A percentile compares a stretch with the other conserved stretches of the same genome.
These are phyloP conservation scores for Alternaria conjuncta DNA, from an alignment of 2,329 filamentous ascomycete species.

Conservation along the genomic window DNA sequence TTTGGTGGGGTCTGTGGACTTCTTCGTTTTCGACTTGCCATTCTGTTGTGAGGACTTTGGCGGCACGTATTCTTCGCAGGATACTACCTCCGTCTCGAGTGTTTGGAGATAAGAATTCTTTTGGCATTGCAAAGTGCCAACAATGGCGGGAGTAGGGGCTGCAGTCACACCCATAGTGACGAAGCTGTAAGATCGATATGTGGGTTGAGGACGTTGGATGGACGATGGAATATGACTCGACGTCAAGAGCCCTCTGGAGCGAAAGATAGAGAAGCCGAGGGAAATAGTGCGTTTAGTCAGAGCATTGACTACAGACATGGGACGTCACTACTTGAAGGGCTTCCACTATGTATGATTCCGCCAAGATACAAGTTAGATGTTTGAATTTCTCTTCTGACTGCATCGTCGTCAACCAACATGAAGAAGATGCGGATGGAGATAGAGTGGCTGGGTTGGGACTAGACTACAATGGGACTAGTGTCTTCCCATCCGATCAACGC, in stretches of 20 bases:
- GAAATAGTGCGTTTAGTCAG: conserved; percentile 22
- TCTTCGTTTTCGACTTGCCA: conserved; percentile 36
- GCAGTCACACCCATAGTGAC: conserved; percentile 25
- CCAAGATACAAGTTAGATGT: not conserved
- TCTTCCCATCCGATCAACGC: not conserved
- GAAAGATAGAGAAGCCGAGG: conserved; percentile 18
- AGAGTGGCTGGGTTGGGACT: not conserved
- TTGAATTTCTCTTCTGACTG: not conserved
- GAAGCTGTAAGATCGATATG: not conserved
- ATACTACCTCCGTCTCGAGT: conserved; percentile 41
- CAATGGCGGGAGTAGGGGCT: conserved; percentile 27
- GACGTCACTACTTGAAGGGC: not conserved
- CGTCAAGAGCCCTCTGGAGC: conserved; percentile 2
- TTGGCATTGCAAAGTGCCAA: conserved; percentile 42
- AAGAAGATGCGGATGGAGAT: not conserved
- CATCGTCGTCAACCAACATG: not conserved
- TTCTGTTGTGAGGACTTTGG: conserved; percentile 22
- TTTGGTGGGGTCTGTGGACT: conserved; percentile 33
- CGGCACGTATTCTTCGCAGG: conserved; percentile 37
- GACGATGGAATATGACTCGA: conserved; percentile 5
- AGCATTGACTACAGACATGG: conserved; percentile 11
- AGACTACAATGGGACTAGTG: not conserved
- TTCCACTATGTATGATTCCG: not conserved
- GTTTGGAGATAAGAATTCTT: conserved; percentile 41
- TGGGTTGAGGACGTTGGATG: not conserved